Evolutionary conservation across 2,329 filamentous ascomycete species (phyloP).

Genomic region (Xylaria polymorpha): DNA sequence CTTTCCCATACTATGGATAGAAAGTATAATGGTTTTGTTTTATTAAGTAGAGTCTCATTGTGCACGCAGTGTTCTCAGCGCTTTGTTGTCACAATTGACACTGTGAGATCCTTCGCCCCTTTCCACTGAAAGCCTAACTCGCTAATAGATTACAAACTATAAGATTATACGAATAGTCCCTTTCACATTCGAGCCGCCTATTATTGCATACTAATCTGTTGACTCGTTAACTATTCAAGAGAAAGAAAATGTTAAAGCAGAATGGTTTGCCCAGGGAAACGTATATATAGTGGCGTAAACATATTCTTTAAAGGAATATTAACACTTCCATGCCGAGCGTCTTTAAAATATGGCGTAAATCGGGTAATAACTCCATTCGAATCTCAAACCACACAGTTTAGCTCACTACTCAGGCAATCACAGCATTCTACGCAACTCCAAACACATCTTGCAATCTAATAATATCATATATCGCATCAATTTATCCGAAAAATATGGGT

Average conservation of each 20-base stretch:
- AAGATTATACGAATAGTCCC: neutral
- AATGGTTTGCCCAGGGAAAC: neutral
- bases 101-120: neutral
- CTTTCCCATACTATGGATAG: neutral
- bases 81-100: neutral
- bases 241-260: neutral
- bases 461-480: neutral
- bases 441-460: neutral
- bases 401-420: neutral
- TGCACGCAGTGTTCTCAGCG: neutral
- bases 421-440: neutral
- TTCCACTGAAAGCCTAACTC: neutral
- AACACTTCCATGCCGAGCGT: neutral
- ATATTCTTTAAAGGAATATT: neutral
- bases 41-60: neutral
- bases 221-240: neutral
- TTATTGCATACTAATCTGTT: neutral
- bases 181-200: neutral
- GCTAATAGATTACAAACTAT: neutral
- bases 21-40: neutral
- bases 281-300: neutral
- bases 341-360: neutral
- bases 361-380: neutral
- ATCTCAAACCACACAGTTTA: neutral
- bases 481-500: constrained; percentile 11